phyloP scores from a whole-genome alignment of 768 basidiomycete species.

The Guyanaporus albipodus region DNA sequence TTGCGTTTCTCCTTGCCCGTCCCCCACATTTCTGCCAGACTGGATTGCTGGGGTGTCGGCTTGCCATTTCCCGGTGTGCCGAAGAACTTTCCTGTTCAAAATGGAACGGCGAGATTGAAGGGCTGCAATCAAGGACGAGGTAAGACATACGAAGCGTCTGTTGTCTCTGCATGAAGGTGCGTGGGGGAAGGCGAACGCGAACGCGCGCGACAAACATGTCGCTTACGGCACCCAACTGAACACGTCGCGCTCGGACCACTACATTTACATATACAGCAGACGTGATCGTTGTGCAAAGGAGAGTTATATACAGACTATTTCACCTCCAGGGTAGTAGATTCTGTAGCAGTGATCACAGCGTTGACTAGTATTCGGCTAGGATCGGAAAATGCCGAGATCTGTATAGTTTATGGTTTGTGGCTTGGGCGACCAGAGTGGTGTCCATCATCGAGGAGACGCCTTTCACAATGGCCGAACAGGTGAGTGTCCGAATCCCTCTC shows the following conservation, averaged over 20 bases:
- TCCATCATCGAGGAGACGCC: background rate
- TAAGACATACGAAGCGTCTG: conserved; percentile 58
- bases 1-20: conserved; percentile 41
- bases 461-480: conserved; percentile 59
- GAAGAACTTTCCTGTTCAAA: conserved; percentile 62
- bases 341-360: too few species aligned
- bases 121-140: background rate
- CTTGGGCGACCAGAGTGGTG: conserved; percentile 21
- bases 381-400: conserved; percentile 36
- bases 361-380: background rate
- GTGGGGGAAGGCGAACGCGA: conserved; percentile 11
- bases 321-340: too few species aligned
- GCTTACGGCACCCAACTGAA: conserved; percentile 2
- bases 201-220: conserved; percentile 25
- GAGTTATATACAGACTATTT: too few species aligned
- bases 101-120: background rate
- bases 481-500: conserved; percentile 25
- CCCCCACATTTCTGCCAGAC: conserved; percentile 71
- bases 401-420: conserved; percentile 40
- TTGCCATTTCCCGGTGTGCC: conserved; percentile 68
- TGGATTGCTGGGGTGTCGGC: conserved; percentile 71
- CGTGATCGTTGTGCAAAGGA: too few species aligned
- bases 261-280: too few species aligned
- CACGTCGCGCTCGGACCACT: background rate
- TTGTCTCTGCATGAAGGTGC: conserved; percentile 58